phyloP scores from a whole-genome alignment of 129 eudicot species.

The Artemisia annua region DNA sequence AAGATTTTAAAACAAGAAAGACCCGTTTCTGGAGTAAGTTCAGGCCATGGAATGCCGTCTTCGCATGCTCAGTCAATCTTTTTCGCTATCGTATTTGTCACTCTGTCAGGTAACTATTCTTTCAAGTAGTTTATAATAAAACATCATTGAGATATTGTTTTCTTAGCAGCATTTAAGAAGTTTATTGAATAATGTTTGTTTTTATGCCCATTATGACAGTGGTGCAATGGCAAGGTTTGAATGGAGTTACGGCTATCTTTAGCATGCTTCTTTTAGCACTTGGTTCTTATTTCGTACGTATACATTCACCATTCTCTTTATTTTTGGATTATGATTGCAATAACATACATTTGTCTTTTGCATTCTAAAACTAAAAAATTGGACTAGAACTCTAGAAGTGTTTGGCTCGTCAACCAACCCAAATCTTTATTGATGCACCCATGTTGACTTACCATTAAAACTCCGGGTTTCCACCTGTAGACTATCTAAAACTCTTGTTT shows the following conservation, averaged over 20 bases:
- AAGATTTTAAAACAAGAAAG: constrained; percentile 66
- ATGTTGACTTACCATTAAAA: no score
- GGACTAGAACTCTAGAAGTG: neutral
- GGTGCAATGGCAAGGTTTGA: constrained; percentile 56
- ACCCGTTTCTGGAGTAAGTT: constrained; percentile 51
- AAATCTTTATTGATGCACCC: no score
- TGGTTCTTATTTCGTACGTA: constrained; percentile 74
- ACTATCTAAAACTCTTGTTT: neutral
- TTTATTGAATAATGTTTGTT: neutral
- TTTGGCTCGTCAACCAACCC: no score
- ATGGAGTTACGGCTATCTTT: constrained; percentile 42
- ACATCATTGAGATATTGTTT: neutral
- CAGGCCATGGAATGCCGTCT: constrained; percentile 90
- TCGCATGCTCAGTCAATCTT: constrained; percentile 85
- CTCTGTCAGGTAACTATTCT: constrained; percentile 49
- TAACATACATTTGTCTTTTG: neutral
- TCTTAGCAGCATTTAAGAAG: neutral
- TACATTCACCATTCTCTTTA: neutral
- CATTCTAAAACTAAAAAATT: neutral
- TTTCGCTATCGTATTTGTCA: constrained; percentile 34
- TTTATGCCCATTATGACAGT: constrained; percentile 40
- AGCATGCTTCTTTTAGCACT: constrained; percentile 35
- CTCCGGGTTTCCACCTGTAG: neutral
- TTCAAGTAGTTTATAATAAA: neutral
- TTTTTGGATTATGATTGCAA: neutral